These are phyloP conservation scores for Mycena epipterygia DNA, from an alignment of 768 basidiomycete genomes.

Conservation along the genomic window DNA sequence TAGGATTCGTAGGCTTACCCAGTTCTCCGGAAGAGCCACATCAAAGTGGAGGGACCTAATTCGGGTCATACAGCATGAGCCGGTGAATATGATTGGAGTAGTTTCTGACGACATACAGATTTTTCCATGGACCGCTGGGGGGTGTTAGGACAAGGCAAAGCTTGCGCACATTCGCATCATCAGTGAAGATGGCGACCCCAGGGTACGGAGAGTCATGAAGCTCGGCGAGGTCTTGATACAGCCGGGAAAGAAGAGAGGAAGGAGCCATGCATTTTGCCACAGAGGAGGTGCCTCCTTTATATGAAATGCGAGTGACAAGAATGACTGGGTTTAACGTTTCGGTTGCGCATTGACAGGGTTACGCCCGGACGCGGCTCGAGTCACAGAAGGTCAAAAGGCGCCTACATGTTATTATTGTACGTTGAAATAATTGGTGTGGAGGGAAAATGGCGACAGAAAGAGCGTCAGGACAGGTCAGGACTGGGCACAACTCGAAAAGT, in stretches of 20 bases:
- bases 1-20: conserved; percentile 45
- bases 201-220: conserved; percentile 58
- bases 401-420: neutral
- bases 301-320: neutral
- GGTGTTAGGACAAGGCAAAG: conserved; percentile 61
- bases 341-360: too few relatives aligned
- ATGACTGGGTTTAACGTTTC: neutral
- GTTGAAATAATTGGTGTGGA: too few relatives aligned
- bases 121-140: conserved; percentile 60
- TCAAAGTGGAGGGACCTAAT: conserved; percentile 27
- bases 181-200: conserved; percentile 56
- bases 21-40: conserved; percentile 48
- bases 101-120: conserved; percentile 36
- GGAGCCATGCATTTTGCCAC: conserved; percentile 11
- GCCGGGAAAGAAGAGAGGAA: conserved; percentile 49
- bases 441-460: neutral
- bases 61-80: neutral
- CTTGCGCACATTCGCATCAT: conserved; percentile 57
- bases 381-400: conserved; percentile 46
- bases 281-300: neutral
- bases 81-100: neutral
- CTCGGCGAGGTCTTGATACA: conserved; percentile 57
- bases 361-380: neutral
- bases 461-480: too few relatives aligned
- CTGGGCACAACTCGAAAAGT: too few relatives aligned